Evolutionary conservation across 208 protist genomes (phyloP).

Genomic region (Jaenimonas drosophilae): DNA sequence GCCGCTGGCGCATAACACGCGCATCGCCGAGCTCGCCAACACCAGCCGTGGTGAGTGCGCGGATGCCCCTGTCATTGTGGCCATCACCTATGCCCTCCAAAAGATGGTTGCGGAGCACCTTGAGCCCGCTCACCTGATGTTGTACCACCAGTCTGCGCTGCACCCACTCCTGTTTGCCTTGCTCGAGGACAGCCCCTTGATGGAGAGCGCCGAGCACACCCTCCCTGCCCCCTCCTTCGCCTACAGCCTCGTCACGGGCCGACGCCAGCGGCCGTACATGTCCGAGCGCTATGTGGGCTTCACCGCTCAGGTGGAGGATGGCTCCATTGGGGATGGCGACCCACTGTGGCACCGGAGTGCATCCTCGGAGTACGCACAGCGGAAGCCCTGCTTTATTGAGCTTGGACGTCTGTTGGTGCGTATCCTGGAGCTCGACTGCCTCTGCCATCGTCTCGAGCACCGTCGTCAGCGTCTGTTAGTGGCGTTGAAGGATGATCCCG

Average conservation of each 20-base stretch:
- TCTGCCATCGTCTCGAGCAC: constrained; percentile 63
- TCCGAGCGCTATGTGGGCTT: constrained; percentile 61
- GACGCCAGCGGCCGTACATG: constrained; percentile 48
- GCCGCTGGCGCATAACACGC: constrained; percentile 72
- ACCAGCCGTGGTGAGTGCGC: constrained; percentile 27
- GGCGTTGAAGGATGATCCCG: constrained; percentile 36
- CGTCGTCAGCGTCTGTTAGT: constrained; percentile 56
- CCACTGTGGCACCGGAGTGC: constrained; percentile 25
- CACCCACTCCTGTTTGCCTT: constrained; percentile 62
- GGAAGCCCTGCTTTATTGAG: constrained; percentile 80
- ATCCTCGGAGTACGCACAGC: constrained; percentile 26
- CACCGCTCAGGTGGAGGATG: too few species aligned
- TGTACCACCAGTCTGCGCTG: constrained; percentile 70
- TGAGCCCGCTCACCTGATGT: constrained; percentile 72
- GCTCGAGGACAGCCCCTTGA: constrained; percentile 43
- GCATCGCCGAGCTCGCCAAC: constrained; percentile 51
- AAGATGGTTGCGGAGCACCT: constrained; percentile 65
- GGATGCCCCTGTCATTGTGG: constrained; percentile 53
- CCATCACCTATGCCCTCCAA: constrained; percentile 53
- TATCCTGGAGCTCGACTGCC: constrained; percentile 65
- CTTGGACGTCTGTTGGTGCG: constrained; percentile 66
- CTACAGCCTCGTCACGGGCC: constrained; percentile 56
- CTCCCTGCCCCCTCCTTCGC: constrained; percentile 52
- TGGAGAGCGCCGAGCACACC: constrained; percentile 39
- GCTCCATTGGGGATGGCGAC: constrained; percentile 52